Percentiles rank a stretch among this genome's conserved stretches.
Evolutionary conservation across 1,284 basidiomycete species (phyloP).

Genomic region (Trichosporon sp.): DNA sequence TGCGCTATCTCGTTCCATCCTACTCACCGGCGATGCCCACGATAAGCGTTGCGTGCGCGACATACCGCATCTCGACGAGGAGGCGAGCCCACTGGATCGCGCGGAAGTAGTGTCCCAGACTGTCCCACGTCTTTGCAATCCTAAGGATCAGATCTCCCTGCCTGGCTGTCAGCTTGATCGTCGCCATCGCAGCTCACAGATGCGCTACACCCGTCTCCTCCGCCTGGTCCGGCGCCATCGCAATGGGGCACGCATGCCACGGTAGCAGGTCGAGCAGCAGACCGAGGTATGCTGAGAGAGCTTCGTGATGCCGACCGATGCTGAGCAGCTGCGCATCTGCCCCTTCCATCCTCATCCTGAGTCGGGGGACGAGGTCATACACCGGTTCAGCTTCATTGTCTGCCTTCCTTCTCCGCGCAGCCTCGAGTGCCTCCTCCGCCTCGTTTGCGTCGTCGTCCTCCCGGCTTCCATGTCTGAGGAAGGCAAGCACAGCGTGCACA

Average conservation of each 20-base stretch:
- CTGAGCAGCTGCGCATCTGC: neutral
- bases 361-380: conserved; percentile 1
- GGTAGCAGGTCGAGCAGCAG: neutral
- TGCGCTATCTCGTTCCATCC: neutral
- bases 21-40: neutral
- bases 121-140: conserved; percentile 1
- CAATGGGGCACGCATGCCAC: neutral
- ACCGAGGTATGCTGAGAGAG: neutral
- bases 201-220: neutral
- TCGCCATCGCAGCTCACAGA: neutral
- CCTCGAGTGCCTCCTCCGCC: neutral
- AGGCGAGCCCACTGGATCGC: neutral
- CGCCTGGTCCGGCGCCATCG: neutral
- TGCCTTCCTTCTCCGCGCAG: neutral
- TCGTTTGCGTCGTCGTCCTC: neutral
- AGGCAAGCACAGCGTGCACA: neutral
- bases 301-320: neutral
- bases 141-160: neutral
- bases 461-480: neutral
- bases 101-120: neutral
- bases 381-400: neutral
- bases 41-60: neutral
- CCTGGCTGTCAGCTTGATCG: neutral
- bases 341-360: neutral
- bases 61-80: conserved; percentile 10